Conservation (phyloP, 192 early-diverging fungal species). For the Bifiguratus adelaidae region DNA sequence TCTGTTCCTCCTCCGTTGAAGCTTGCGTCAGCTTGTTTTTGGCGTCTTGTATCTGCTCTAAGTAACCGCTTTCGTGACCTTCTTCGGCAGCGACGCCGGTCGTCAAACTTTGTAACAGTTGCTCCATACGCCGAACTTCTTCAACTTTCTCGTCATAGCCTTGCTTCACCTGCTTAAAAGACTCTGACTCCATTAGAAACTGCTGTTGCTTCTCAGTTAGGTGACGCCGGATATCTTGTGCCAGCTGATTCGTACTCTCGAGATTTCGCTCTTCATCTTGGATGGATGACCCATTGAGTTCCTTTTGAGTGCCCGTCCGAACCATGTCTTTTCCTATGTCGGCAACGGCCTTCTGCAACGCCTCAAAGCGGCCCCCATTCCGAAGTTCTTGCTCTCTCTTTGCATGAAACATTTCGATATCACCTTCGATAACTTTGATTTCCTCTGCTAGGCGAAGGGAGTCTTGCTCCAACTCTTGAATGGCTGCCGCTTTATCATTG, state of each 20-base stretch:
- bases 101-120: conserved; percentile 85
- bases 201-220: conserved; percentile 24
- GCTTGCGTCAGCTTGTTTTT: conserved; percentile 53
- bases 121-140: conserved; percentile 54
- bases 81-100: conserved; percentile 87
- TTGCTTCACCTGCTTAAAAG: conserved; percentile 38
- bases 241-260: conserved; percentile 24
- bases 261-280: conserved; percentile 60
- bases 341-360: conserved; percentile 63
- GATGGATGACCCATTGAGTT: conserved; percentile 66
- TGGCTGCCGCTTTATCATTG: conserved; percentile 12
- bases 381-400: conserved; percentile 36
- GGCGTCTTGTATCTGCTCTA: conserved; percentile 86
- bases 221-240: no score
- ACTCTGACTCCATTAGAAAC: conserved; percentile 15
- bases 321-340: conserved; percentile 72
- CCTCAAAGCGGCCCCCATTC: conserved; percentile 49
- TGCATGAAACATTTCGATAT: conserved; percentile 27
- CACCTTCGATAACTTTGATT: conserved; percentile 48
- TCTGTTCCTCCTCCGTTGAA: conserved; percentile 64
- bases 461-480: conserved; percentile 15
- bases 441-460: conserved; percentile 50
- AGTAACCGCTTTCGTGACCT: conserved; percentile 91
- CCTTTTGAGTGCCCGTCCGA: conserved; percentile 71
- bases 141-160: conserved; percentile 43